Base-by-base conservation (phyloP, 2,329 filamentous ascomycete species). In the Cordyceps pruinosa region DNA sequence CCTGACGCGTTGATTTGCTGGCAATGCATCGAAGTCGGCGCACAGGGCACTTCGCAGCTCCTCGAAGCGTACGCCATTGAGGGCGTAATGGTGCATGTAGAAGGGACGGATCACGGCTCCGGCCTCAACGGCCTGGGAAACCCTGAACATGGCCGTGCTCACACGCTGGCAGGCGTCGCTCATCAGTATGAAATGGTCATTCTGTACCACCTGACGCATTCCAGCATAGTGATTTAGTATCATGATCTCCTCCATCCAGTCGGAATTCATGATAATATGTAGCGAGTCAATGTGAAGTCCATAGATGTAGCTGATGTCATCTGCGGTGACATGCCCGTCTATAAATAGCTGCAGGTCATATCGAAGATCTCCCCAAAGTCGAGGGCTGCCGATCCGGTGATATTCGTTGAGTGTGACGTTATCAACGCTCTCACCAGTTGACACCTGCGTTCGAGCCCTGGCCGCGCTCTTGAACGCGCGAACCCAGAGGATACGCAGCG, bases 191-290 rank as follows among this genome's bases (percentile, higher is more conserved):
- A 59, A 59, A 19, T 59, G 51, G 4, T 46, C 34, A 0, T 26
- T 13, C 12, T 13, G 0, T 19, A 64, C 51, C 1, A n/a, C 17
- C 5, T 56, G 46, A 19, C 59, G 61, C 10, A 59, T n/a, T 1
- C 63, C 64, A 13, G 56, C 62, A 30, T 58, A 66, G 39, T 60
- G 53, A 44, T 65, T 61, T 17, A 66, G 51, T 34, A 59, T 61
- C 5, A 28, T 12, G 6, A 57, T 23, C 48, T 64, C 63, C n/a
- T 52, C 32, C 5, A 45, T 25, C 62, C 61, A 63, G 0, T 30
- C 5, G 12, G 58, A 42, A 1, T 30, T 17, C 4, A 52, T 19
- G 51, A 63, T 39, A 32, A 59, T 59, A 1, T 49, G 12, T 25
- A 64, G 37, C 9, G 21, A 35, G 1, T 52, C 49, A 0, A 23